phyloP scores from a whole-genome alignment of 345 rosid species.

The Eutrema japonicum region DNA sequence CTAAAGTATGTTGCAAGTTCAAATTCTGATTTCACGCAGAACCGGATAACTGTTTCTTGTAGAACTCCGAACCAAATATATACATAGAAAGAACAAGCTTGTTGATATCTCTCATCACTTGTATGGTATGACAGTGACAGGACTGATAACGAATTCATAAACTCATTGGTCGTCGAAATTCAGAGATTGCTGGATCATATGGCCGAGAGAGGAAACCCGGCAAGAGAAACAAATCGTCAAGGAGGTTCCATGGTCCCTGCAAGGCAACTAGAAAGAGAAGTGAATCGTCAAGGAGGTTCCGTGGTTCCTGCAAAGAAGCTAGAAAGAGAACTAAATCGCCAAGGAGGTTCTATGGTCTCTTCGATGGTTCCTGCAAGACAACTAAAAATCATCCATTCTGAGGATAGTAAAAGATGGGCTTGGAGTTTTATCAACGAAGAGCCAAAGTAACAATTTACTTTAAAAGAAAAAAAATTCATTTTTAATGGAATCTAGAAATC shows the following conservation, averaged over 20 bases:
- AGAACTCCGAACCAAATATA: too few species aligned
- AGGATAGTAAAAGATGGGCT: background rate
- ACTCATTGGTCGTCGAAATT: background rate
- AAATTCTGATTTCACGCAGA: background rate
- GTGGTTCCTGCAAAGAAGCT: conserved; percentile 43
- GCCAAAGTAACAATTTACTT: conserved; percentile 19
- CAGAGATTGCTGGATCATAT: conserved; percentile 5
- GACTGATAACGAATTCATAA: conserved; percentile 12
- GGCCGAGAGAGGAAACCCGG: conserved; percentile 25
- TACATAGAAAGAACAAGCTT: background rate
- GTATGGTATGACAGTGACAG: conserved; percentile 8
- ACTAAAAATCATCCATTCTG: background rate
- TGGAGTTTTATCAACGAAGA: conserved; percentile 27
- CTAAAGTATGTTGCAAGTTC: background rate
- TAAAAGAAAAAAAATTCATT: too few species aligned
- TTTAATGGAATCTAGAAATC: too few species aligned
- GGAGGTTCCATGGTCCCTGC: background rate
- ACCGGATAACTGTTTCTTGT: background rate
- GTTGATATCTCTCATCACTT: background rate
- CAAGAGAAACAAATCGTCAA: conserved; percentile 14
- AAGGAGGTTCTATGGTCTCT: conserved; percentile 39
- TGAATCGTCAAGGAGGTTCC: conserved; percentile 5
- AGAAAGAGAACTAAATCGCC: background rate
- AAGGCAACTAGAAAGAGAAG: background rate
- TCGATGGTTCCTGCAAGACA: conserved; percentile 38